Conservation (phyloP, 345 rosid genomes). For the Hibiscus trionum region DNA sequence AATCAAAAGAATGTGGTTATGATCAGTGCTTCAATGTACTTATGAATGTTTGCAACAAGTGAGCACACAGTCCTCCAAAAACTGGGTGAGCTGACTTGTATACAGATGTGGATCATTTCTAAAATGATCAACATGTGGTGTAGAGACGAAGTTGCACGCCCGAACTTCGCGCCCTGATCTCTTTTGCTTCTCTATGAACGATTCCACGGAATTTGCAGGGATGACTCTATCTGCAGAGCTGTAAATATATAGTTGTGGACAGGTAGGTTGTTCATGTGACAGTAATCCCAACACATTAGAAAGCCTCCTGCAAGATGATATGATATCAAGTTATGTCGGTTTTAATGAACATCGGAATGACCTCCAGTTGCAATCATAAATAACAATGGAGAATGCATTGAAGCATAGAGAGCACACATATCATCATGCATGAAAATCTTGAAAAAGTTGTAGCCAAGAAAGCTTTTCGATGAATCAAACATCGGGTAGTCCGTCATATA, state of each 20-base stretch:
- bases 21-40: neutral
- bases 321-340: neutral
- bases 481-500: neutral
- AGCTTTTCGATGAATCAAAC: neutral
- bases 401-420: neutral
- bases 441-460: neutral
- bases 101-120: conserved; percentile 81
- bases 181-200: conserved; percentile 75
- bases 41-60: conserved; percentile 20
- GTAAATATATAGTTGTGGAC: conserved; percentile 92
- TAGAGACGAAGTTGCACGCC: conserved; percentile 83
- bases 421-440: neutral
- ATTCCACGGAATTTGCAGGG: conserved; percentile 73
- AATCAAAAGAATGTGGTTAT: neutral
- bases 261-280: conserved; percentile 69
- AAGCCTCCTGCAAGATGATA: conserved; percentile 60
- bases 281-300: conserved; percentile 51
- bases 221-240: conserved; percentile 95
- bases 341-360: neutral
- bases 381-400: neutral
- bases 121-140: conserved; percentile 97
- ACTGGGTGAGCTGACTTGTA: conserved; percentile 65
- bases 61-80: conserved; percentile 66
- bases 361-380: neutral
- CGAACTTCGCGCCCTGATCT: conserved; percentile 70